Evolutionary conservation across 2,329 filamentous ascomycete species (phyloP), one percentile per base, ranked within the genome.

Genomic region (Xylariomycetidae sp.): DNA sequence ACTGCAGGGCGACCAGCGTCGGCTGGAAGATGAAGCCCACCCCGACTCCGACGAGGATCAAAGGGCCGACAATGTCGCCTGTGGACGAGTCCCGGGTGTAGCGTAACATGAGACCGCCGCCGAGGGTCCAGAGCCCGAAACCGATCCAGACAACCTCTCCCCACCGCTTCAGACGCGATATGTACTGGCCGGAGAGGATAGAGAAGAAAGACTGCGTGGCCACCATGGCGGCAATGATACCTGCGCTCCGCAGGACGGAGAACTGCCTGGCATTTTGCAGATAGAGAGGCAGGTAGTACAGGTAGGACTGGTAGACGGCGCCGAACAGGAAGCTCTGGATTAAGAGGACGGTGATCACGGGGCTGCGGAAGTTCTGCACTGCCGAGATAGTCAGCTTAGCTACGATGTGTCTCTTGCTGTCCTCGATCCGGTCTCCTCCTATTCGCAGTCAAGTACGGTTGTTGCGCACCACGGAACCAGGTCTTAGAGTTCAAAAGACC

Each of bases 251-350:
- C 3, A 59, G 35, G 10, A 54, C 44, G 5, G 52, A 49, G 31
- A 48, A 56, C 13, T 49, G 48, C 14, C 49, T 48, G 3, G 67
- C 72, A 36, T 78, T 79, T 43, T 81, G 74, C 27, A 75, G 72
- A 51, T 76, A 82, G 0, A 80, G 57, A 1, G 76, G 76, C 5
- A 81, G 51, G 44, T 74, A 81, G 53, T 79, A 81, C 2, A 80
- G 55, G 36, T 69, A 68, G 3, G 67, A 61, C 43, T 79, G 77
- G 44, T 77, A 80, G 2, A 71, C 68, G 10, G 71, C 60, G 5
- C 79, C 76, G 15, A 79, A 66, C 15, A 83, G 55, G 42, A 82
- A 71, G 48, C 68, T 74, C 46, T 82, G 74, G 4, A 66, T 25
- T 29, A 82, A 58, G 39, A 83, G 67, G 6, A 72, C 61, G 15